phyloP scores from a whole-genome alignment of 1,139 yeast species.

The Hemisphaericaspora xylanilytica region DNA sequence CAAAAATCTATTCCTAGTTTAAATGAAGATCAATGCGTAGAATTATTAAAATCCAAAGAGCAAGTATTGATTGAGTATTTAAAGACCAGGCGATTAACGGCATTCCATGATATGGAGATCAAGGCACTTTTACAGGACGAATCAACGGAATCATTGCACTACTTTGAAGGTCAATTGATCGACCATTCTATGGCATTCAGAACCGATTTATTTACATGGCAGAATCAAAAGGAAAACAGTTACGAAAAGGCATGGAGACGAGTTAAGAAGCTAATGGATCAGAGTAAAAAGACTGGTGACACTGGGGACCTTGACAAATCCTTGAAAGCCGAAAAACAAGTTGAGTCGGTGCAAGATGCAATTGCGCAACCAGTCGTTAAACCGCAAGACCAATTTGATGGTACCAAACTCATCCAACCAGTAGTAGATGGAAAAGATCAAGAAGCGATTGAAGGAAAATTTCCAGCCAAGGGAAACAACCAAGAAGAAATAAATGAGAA shows the following conservation, averaged over 20 bases:
- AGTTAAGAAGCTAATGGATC: neutral
- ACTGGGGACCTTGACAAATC: no score
- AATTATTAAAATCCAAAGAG: slow-evolving; percentile 21
- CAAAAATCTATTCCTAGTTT: slow-evolving; percentile 20
- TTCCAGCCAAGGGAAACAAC: no score
- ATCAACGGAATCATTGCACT: slow-evolving; percentile 13
- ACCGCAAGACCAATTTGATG: no score
- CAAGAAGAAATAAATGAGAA: no score
- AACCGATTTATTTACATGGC: slow-evolving; percentile 24
- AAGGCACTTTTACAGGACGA: slow-evolving; percentile 16
- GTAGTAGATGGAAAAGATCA: no score
- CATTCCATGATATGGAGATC: slow-evolving; percentile 32
- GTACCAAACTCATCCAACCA: no score
- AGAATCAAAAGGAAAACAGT: slow-evolving; percentile 5
- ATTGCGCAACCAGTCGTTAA: no score
- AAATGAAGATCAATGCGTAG: slow-evolving; percentile 29
- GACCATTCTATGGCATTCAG: slow-evolving; percentile 18
- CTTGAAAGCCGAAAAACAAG: no score
- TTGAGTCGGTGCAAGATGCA: no score
- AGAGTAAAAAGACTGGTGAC: slow-evolving; percentile 1
- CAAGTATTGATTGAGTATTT: slow-evolving; percentile 30
- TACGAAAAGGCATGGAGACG: slow-evolving; percentile 10
- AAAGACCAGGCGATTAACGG: slow-evolving; percentile 27
- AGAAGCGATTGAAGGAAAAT: no score
- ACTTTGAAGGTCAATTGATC: slow-evolving; percentile 13